These are phyloP conservation scores for Scheffersomyces parashehatae DNA, from an alignment of 1,139 yeast genomes.

Conservation along the genomic window DNA sequence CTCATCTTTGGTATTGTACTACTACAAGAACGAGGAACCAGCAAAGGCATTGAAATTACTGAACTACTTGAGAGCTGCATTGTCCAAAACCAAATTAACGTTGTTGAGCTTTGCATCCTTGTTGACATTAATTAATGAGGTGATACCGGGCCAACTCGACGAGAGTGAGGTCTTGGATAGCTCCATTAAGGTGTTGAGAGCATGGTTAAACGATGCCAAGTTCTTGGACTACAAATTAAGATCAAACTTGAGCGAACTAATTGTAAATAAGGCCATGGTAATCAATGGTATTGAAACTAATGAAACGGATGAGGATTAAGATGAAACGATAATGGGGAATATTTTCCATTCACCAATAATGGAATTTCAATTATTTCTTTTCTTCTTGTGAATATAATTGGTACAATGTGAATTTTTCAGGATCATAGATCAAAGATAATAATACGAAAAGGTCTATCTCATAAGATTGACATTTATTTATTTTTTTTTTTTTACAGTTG, in stretches of 20 bases:
- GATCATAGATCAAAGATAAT: too few species aligned
- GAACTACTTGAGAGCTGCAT: conserved; percentile 27
- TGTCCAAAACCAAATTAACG: conserved; percentile 13
- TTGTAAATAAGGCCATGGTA: conserved; percentile 35
- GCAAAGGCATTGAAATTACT: conserved; percentile 24
- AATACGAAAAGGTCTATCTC: too few species aligned
- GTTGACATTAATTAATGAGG: conserved; percentile 24
- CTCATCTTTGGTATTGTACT: conserved; percentile 27
- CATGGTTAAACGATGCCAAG: conserved; percentile 34
- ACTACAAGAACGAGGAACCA: conserved; percentile 19
- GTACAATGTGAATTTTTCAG: too few species aligned
- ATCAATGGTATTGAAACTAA: conserved; percentile 29
- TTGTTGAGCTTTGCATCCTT: conserved; percentile 35
- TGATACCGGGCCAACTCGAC: conserved; percentile 23
- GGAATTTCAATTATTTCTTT: too few species aligned
- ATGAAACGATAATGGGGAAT: not conserved
- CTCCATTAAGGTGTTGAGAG: conserved; percentile 26
- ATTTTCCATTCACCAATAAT: too few species aligned
- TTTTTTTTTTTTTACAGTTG: too few species aligned
- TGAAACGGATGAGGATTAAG: conserved; percentile 15
- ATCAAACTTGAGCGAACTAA: conserved; percentile 29
- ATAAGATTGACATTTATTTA: too few species aligned
- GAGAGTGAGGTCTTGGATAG: conserved; percentile 27
- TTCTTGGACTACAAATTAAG: conserved; percentile 26
- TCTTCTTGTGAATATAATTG: too few species aligned